phyloP scores from a whole-genome alignment of 2,329 filamentous ascomycete genomes.

The Pseudopithomyces maydicus region DNA sequence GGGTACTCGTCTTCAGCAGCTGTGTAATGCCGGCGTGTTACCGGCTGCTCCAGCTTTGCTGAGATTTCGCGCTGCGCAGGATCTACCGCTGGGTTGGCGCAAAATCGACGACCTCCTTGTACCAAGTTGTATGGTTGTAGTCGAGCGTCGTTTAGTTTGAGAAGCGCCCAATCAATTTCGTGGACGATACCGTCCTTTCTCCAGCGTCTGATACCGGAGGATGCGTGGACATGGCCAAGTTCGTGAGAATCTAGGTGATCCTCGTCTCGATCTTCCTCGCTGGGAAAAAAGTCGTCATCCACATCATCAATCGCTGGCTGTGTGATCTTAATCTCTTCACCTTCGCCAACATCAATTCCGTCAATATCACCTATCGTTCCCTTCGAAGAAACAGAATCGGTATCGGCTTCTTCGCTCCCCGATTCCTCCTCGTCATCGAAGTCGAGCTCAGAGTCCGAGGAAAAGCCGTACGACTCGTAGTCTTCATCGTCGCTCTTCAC shows the following conservation, averaged over 20 bases:
- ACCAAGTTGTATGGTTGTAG: constrained; percentile 75
- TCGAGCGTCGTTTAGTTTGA: constrained; percentile 75
- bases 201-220: constrained; percentile 83
- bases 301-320: constrained; percentile 92
- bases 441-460: constrained; percentile 63
- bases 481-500: constrained; percentile 46
- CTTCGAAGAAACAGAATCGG: constrained; percentile 34
- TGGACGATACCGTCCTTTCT: constrained; percentile 74
- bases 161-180: constrained; percentile 94
- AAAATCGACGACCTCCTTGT: constrained; percentile 54
- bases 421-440: constrained; percentile 40
- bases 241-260: constrained; percentile 81
- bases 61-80: constrained; percentile 37
- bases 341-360: constrained; percentile 75
- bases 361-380: constrained; percentile 68
- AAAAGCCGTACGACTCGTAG: constrained; percentile 52
- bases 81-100: constrained; percentile 24
- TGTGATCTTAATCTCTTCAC: constrained; percentile 80
- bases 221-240: constrained; percentile 84
- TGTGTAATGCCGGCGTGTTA: constrained; percentile 39
- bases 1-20: constrained; percentile 54
- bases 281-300: constrained; percentile 80
- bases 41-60: constrained; percentile 39
- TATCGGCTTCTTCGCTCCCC: constrained; percentile 31
- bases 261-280: constrained; percentile 72